Percentiles rank a stretch among this genome's conserved stretches.
Conservation (phyloP, 192 early-diverging fungal species). For the Coemansia sp. region DNA sequence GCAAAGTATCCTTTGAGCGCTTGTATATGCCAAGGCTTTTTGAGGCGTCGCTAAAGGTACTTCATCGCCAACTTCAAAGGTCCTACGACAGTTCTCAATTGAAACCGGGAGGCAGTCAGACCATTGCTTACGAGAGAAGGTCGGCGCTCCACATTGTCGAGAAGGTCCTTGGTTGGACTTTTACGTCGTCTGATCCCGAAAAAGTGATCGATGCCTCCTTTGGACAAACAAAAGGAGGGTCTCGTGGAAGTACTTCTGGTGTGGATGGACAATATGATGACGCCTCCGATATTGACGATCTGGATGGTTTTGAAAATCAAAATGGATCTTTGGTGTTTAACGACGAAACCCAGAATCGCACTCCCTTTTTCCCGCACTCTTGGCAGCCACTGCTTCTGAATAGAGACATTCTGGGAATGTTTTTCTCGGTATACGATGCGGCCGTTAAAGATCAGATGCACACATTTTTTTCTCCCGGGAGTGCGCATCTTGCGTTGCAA, state of each 20-base stretch:
- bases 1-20: constrained; percentile 47
- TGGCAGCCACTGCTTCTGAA: constrained; percentile 48
- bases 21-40: constrained; percentile 37
- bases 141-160: constrained; percentile 50
- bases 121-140: constrained; percentile 45
- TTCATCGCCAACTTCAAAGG: constrained; percentile 44
- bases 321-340: constrained; percentile 35
- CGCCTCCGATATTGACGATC: neutral
- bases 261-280: neutral
- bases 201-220: constrained; percentile 35
- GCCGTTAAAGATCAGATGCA: constrained; percentile 52
- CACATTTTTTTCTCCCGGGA: constrained; percentile 47
- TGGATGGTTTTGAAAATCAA: constrained; percentile 6
- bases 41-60: constrained; percentile 47
- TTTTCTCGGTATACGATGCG: constrained; percentile 50
- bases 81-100: constrained; percentile 20
- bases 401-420: constrained; percentile 38
- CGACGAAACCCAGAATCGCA: constrained; percentile 29
- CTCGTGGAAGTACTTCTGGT: neutral
- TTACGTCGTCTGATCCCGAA: constrained; percentile 30
- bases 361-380: constrained; percentile 35
- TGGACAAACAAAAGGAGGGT: constrained; percentile 16
- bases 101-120: constrained; percentile 16
- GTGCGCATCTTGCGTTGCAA: constrained; percentile 47
- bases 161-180: constrained; percentile 37